Evolutionary conservation across 2,329 filamentous ascomycete genomes (phyloP), one percentile per base, ranked within the genome.

Genomic region (Pyricularia sp.): DNA sequence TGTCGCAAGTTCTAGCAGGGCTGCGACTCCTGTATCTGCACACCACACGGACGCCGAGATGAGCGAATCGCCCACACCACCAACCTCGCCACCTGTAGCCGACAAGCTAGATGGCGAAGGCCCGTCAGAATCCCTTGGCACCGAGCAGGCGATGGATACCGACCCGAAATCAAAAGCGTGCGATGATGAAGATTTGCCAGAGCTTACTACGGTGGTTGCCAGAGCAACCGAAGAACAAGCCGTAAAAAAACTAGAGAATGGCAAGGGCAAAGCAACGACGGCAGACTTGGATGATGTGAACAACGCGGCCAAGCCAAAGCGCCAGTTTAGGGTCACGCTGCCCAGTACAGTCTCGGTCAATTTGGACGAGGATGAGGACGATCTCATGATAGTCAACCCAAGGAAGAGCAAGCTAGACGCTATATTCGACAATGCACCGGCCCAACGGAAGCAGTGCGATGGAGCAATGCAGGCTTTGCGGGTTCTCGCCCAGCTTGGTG

Each of bases 371-470:
- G 86, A 72, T 22, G 72, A 80, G 19, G 87, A 87, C 60, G 82
- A 83, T 65, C 78, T 93, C 10, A 85, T 91, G 69, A 85, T 94
- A 67, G 76, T 77, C 24, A 73, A 73, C 31, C 73, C 77, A 1
- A 76, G 76, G 63, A 82, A 81, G 68, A 79, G 77, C 71, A 85
- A 79, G 68, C 71, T 87, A 30, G 79, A 84, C 66, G 77, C 79
- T n/a, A 82, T 91, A 2, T 93, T 96, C 69, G 85, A 91, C 70
- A 87, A 84, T 19, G 74, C 88, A 2, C 89, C 88, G 0, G 77
- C 79, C 62, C 85, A 82, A 71, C 85, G 84, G 71, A 76, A 81
- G n/a, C 80, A 85, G 64, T 87, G 90, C 70, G 78, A 83, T 1
- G 79, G 80, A 30, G 85, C 88, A 0, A 78, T 93, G 66, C 81